Conservation (phyloP, 2,329 filamentous ascomycete species). For the Pyrenophora teres region DNA sequence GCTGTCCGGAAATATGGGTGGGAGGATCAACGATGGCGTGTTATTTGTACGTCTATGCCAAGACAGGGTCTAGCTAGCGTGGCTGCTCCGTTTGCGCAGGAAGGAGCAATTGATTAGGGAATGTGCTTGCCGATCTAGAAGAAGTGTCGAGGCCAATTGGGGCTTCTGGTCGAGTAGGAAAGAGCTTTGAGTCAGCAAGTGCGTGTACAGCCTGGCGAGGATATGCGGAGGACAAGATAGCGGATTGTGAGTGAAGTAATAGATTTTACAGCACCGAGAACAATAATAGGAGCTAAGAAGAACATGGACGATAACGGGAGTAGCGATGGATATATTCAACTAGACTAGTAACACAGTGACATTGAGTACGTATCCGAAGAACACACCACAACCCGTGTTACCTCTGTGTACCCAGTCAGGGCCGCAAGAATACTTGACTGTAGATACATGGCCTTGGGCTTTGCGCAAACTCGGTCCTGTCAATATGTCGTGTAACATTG, state of each 20-base stretch:
- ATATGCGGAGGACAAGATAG: not conserved
- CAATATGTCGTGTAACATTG: conserved; percentile 18
- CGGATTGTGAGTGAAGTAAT: not conserved
- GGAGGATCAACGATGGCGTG: conserved; percentile 12
- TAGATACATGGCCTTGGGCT: conserved; percentile 8
- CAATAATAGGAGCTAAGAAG: not conserved
- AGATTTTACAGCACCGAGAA: not conserved
- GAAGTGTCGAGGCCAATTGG: not conserved
- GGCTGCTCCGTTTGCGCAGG: conserved; percentile 22
- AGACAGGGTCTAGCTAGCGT: conserved; percentile 26
- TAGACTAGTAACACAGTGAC: conserved; percentile 27
- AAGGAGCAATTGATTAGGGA: conserved; percentile 27
- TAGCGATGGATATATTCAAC: conserved; percentile 5
- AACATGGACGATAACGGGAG: not conserved
- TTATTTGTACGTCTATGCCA: conserved; percentile 33
- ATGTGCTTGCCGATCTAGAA: conserved; percentile 17
- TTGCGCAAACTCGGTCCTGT: conserved; percentile 5
- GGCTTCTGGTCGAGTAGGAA: too few relatives aligned
- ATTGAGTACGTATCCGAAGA: conserved; percentile 12
- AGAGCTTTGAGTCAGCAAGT: not conserved
- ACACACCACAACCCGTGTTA: conserved; percentile 6
- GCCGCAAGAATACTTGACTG: conserved; percentile 8
- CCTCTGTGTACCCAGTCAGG: conserved; percentile 11
- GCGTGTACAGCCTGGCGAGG: not conserved
- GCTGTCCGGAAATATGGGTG: conserved; percentile 14